Conservation (phyloP, 2,329 filamentous ascomycete genomes). For the Fusarium phyllophilum region DNA sequence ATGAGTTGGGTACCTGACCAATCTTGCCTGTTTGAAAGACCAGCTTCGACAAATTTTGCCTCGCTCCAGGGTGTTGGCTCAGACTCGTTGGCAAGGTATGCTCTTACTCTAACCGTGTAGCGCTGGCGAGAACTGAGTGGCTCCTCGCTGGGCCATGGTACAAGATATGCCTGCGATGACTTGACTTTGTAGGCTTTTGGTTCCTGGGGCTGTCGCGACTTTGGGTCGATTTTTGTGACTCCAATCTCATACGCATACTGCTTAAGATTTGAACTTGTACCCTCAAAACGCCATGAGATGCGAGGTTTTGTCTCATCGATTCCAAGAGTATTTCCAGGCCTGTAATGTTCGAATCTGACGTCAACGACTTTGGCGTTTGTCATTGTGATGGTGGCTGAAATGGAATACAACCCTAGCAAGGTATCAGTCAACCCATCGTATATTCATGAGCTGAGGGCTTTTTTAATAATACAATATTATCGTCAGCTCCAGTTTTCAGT, state of each 20-base stretch:
- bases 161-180: neutral
- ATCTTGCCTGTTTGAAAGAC: neutral
- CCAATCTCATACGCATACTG: neutral
- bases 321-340: neutral
- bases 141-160: neutral
- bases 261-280: neutral
- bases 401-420: neutral
- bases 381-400: neutral
- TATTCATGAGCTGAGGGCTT: neutral
- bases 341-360: neutral
- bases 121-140: neutral
- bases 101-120: neutral
- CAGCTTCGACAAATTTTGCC: neutral
- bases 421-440: neutral
- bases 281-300: neutral
- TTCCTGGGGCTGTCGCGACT: neutral
- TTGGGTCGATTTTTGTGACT: accelerated
- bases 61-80: neutral
- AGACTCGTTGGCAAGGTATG: neutral
- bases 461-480: neutral
- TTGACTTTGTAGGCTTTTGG: neutral
- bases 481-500: accelerated
- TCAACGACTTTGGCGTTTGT: neutral
- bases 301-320: neutral
- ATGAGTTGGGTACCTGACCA: neutral